Percentiles rank a stretch among this genome's conserved stretches.
These are phyloP conservation scores for Hordeum pubiflorum DNA, from an alignment of 202 grass and related monocot species.

Conservation along the genomic window DNA sequence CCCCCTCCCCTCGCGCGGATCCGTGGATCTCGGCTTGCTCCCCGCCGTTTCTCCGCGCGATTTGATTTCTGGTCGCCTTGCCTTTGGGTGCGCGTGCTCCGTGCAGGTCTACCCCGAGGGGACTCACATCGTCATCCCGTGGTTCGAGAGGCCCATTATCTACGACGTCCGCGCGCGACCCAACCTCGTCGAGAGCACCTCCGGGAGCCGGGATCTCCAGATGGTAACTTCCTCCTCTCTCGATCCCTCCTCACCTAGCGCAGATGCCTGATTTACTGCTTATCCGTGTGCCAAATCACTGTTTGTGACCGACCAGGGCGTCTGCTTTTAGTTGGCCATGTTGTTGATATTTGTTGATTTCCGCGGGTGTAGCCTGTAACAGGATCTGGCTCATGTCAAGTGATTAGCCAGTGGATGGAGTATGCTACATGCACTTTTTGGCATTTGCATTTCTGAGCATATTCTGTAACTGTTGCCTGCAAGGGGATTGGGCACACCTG, in stretches of 20 bases:
- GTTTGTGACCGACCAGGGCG: not conserved
- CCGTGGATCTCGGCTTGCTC: not conserved
- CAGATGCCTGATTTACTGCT: not conserved
- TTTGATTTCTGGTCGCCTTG: not conserved
- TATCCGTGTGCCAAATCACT: not conserved
- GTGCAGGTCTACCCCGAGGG: not conserved
- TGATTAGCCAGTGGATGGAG: too few species aligned
- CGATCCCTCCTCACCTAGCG: not conserved
- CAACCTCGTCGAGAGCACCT: slow-evolving; percentile 88
- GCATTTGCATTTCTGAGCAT: not conserved
- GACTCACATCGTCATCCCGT: slow-evolving; percentile 49
- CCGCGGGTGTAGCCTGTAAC: too few species aligned
- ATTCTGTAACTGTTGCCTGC: not conserved
- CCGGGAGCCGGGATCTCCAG: slow-evolving; percentile 27
- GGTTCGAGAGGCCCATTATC: slow-evolving; percentile 84
- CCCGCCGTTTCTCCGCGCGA: not conserved
- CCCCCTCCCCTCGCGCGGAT: not conserved
- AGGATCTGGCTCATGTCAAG: too few species aligned
- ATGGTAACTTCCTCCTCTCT: not conserved
- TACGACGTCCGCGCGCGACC: slow-evolving; percentile 72
- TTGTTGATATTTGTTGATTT: not conserved
- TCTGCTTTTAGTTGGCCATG: not conserved
- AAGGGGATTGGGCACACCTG: not conserved
- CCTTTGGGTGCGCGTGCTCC: not conserved
- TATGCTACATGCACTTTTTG: too few species aligned